Percentiles rank a stretch among this genome's conserved stretches.
These are phyloP conservation scores for Podospora conica DNA, from an alignment of 495 filamentous ascomycete species.

Conservation along the genomic window DNA sequence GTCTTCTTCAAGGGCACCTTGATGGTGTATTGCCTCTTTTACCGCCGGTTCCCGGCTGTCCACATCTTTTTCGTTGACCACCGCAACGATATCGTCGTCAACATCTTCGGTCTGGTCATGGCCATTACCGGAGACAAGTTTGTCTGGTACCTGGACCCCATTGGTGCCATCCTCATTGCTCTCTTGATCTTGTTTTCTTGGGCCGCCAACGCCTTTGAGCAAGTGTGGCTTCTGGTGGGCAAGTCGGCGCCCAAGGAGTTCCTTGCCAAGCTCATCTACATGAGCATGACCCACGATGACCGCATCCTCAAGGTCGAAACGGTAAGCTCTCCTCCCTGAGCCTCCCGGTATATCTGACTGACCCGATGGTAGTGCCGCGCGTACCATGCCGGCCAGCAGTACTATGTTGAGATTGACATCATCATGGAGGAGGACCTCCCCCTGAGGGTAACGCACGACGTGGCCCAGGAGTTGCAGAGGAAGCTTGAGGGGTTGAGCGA, in stretches of 20 bases:
- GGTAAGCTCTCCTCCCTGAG: constrained; percentile 17
- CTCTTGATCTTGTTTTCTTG: constrained; percentile 51
- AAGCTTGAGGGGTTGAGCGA: constrained; percentile 50
- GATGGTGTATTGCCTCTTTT: constrained; percentile 47
- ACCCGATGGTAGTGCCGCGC: constrained; percentile 37
- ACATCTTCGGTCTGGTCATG: constrained; percentile 50
- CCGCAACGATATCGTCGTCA: constrained; percentile 52
- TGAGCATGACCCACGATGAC: constrained; percentile 49
- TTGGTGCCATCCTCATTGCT: constrained; percentile 50
- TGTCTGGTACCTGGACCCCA: constrained; percentile 51
- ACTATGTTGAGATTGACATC: constrained; percentile 54
- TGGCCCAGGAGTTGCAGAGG: constrained; percentile 46
- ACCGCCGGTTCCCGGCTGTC: constrained; percentile 48
- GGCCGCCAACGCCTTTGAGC: constrained; percentile 50
- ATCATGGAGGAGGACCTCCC: constrained; percentile 48
- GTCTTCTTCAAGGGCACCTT: constrained; percentile 43
- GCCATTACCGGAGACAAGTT: constrained; percentile 47
- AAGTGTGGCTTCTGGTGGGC: constrained; percentile 51
- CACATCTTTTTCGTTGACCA: constrained; percentile 52
- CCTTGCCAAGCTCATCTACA: constrained; percentile 52
- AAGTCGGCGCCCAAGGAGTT: constrained; percentile 50
- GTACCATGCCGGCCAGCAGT: constrained; percentile 51
- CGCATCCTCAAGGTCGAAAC: constrained; percentile 50
- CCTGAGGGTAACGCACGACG: constrained; percentile 48
- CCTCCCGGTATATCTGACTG: background rate